Evolutionary conservation across 2,329 filamentous ascomycete genomes (phyloP).

Genomic region (Paecilomyces fulvus): DNA sequence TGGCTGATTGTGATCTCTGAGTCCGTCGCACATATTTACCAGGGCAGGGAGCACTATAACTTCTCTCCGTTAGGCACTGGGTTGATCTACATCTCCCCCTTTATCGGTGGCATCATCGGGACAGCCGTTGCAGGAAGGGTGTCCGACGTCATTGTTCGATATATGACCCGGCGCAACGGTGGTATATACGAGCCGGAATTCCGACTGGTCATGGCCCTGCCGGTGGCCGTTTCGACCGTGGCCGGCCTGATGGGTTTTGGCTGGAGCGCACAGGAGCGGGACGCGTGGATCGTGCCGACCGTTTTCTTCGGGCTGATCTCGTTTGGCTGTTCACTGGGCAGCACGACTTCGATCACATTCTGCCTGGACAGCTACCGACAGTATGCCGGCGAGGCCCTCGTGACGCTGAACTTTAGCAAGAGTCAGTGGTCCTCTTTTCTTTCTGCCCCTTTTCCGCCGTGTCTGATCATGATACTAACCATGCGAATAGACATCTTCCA

Average conservation of each 20-base stretch:
- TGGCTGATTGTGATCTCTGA: constrained; percentile 96
- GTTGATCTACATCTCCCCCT: constrained; percentile 81
- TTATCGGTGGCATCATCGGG: constrained; percentile 80
- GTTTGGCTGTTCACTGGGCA: constrained; percentile 84
- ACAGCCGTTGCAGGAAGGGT: constrained; percentile 84
- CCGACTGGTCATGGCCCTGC: constrained; percentile 76
- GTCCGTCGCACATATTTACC: constrained; percentile 72
- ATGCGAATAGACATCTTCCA: constrained; percentile 61
- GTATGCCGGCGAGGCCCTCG: constrained; percentile 87
- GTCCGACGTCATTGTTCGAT: constrained; percentile 74
- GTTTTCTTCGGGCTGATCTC: constrained; percentile 87
- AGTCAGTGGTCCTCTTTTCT: constrained; percentile 39
- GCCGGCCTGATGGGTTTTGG: constrained; percentile 91
- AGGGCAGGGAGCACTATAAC: constrained; percentile 60
- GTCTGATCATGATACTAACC: neutral
- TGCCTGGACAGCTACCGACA: constrained; percentile 88
- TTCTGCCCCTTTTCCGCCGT: neutral
- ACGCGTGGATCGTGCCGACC: constrained; percentile 86
- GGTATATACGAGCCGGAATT: constrained; percentile 95
- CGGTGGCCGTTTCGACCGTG: constrained; percentile 67
- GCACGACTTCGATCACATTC: constrained; percentile 87
- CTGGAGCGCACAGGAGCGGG: constrained; percentile 70
- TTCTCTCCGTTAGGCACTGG: constrained; percentile 76
- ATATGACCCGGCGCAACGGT: constrained; percentile 77
- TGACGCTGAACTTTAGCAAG: constrained; percentile 91